Base-by-base conservation (phyloP, 352 stramenopile species). In the Achlya hypogyna region DNA sequence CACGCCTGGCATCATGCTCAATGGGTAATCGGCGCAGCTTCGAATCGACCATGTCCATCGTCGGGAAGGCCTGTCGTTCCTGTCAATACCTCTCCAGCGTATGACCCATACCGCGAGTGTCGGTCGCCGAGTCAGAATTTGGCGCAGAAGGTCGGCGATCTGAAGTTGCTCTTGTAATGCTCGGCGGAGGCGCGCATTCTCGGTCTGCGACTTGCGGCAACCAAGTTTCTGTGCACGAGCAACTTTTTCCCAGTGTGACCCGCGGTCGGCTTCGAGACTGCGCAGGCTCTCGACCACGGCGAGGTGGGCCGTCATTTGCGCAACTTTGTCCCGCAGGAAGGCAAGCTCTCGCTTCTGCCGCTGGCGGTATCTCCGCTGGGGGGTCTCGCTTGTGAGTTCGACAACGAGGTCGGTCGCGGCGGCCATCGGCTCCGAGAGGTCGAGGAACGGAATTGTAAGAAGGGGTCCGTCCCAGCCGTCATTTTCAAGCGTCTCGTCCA, bases 41-140 rank as follows among this genome's bases (percentile, higher is more conserved):
- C 34, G 22, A 62, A 16, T 66, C 47, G 16, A 40, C 59, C 34
- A 66, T 34, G 47, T 56, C 49, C 31, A 56, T 10, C 8, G 49
- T 38, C 31, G 49, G 49, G 8, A 56, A 56, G 8, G 25, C 31
- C 49, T 56, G 31, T 10, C 16, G 2, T 12, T 3, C 1, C 25
- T 56, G 31, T 56, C 12, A 56, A 9, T n/a, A 8, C 49, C 31
- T 27, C 16, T 10, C 38, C 12, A 45, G 4, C 12, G n/a, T 9
- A 18, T 10, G 2, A 56, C 4, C 12, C 31, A 20, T 56, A 56
- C 49, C n/a, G 49, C 49, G 25, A 56, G 31, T 20, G 14, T 56
- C 10, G 49, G 49, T 16, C 49, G 49, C 8, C 25, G 16, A 10
- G 18, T 20, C 12, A 56, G 49, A 1, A 56, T 12, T 20, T 56